Conservation (phyloP, 2,329 filamentous ascomycete species). For the Dryadomyces quercus-mongolicae region DNA sequence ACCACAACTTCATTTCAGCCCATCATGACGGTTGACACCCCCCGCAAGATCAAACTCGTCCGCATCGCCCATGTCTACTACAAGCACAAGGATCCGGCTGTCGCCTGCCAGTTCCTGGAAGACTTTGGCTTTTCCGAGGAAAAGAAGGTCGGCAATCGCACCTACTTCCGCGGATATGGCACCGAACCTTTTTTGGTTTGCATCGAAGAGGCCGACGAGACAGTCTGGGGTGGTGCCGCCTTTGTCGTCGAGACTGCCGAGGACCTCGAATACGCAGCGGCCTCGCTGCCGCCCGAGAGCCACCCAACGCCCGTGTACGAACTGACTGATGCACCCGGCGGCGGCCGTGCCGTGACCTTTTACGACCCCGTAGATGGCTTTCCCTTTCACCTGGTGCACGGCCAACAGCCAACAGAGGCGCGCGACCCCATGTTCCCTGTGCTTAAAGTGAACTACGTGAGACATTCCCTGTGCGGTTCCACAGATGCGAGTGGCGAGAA, state of each 20-base stretch:
- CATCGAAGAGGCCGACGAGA: slow-evolving; percentile 31
- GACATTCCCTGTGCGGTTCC: not conserved
- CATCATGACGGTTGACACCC: slow-evolving; percentile 13
- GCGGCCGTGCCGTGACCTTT: slow-evolving; percentile 40
- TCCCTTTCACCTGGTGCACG: slow-evolving; percentile 44
- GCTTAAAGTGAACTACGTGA: slow-evolving; percentile 32
- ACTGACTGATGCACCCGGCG: slow-evolving; percentile 37
- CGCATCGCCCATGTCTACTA: slow-evolving; percentile 35
- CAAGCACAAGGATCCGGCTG: slow-evolving; percentile 30
- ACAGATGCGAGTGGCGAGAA: not conserved
- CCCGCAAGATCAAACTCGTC: slow-evolving; percentile 23
- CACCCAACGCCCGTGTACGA: slow-evolving; percentile 35
- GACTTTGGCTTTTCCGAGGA: slow-evolving; percentile 35
- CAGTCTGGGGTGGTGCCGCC: slow-evolving; percentile 43
- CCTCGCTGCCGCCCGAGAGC: slow-evolving; percentile 33
- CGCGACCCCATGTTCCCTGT: slow-evolving; percentile 28
- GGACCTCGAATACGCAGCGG: slow-evolving; percentile 38
- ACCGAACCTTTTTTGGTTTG: slow-evolving; percentile 47
- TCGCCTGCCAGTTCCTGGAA: slow-evolving; percentile 27
- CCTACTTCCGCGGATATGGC: slow-evolving; percentile 51
- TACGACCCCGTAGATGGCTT: slow-evolving; percentile 42
- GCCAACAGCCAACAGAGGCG: slow-evolving; percentile 29
- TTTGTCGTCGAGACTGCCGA: slow-evolving; percentile 44
- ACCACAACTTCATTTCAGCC: too few species aligned
- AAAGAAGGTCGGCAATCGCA: slow-evolving; percentile 26